Evolutionary conservation across 345 rosid genomes (phyloP), one percentile per base, ranked within the genome.

Genomic region (Moringa oleifera): DNA sequence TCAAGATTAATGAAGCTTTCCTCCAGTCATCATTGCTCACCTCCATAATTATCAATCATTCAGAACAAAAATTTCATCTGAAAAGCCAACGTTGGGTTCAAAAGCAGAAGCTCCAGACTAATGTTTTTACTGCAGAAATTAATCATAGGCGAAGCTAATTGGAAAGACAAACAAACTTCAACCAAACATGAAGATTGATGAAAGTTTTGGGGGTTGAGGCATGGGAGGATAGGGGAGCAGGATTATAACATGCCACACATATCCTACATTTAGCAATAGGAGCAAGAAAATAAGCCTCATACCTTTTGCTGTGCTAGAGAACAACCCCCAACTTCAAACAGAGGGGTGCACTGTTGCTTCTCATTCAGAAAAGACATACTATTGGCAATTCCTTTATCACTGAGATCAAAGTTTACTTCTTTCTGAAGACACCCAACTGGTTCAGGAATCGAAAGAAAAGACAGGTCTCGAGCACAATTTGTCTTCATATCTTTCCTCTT

Each of bases 251-350:
- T n/a, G n/a, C n/a, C 33, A 33, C 45, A 37, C 62, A 67, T 20
- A 33, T 49, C n/a, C 41, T 36, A 19, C 6, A 33, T 33, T 3
- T 25, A 51, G 23, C 6, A n/a, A 12, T 7, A 51, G 54, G 63
- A 67, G 59, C 7, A 57, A 69, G 65, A 68, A 63, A 37, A 56
- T 25, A 41, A 65, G 65, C 61, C 52, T 57, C 74, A 64, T 81
- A 83, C 95, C 88, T 68, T 71, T 74, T 71, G 80, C 61, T 64
- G 79, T 73, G 71, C 59, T 41, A 47, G 57, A 62, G 86, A 70
- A 63, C 20, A 50, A 56, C 59, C 70, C 18, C 72, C 75, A 52
- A 58, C 73, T 62, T 75, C 77, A 66, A 74, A 55, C 52, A 55
- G 71, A 66, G 78, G 64, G 21, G 63, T 28, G 41, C 41, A 64